phyloP scores from a whole-genome alignment of 169 alveolate genomes.

The Perkinsus chesapeaki region DNA sequence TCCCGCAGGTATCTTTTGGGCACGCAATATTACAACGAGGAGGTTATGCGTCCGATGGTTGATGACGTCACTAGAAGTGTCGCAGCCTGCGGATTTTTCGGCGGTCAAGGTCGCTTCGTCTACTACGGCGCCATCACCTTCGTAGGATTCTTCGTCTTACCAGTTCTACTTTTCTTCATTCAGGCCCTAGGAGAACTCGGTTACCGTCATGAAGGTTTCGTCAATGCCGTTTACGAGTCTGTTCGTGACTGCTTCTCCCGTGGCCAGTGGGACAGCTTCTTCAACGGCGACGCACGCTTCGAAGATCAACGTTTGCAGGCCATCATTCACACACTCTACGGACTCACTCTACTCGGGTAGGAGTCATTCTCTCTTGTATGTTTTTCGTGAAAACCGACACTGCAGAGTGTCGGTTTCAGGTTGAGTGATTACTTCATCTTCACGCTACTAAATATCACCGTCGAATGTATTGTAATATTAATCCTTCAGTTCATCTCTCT shows the following conservation, averaged over 20 bases:
- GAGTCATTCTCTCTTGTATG: too few species aligned
- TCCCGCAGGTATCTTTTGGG: not conserved
- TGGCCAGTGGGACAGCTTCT: not conserved
- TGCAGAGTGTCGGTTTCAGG: too few species aligned
- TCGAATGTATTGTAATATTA: too few species aligned
- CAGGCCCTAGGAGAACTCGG: not conserved
- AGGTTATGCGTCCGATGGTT: not conserved
- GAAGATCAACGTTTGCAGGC: not conserved
- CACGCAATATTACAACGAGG: not conserved
- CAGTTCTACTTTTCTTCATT: not conserved
- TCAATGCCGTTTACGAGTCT: not conserved
- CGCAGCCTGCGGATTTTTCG: not conserved
- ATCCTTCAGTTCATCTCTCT: too few species aligned
- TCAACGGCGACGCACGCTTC: not conserved
- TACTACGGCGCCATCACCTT: not conserved
- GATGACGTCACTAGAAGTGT: not conserved
- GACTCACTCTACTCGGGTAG: not conserved
- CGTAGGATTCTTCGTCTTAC: not conserved
- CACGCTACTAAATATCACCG: too few species aligned
- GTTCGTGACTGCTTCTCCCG: not conserved
- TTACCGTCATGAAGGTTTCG: not conserved
- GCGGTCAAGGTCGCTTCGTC: not conserved
- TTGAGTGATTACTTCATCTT: too few species aligned
- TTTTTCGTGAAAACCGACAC: too few species aligned
- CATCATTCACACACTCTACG: not conserved